phyloP scores from a whole-genome alignment of 805 yeast species.

The Saturnispora galanensis region DNA sequence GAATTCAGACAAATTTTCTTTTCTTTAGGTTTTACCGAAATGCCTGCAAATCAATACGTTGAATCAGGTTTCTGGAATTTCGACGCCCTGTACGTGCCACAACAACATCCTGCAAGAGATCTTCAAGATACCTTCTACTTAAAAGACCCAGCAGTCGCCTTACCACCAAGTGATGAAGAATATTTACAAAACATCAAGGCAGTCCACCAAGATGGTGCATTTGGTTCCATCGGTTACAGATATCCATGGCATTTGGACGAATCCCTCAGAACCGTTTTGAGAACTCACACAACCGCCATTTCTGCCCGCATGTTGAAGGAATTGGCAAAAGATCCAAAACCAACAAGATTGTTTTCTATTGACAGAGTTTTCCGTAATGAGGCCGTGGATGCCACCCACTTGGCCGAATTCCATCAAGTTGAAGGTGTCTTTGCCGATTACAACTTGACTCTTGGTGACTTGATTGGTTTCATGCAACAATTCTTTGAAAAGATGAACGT shows the following conservation, averaged over 20 bases:
- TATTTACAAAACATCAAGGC: conserved; percentile 70
- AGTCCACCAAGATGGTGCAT: conserved; percentile 85
- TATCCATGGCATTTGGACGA: conserved; percentile 95
- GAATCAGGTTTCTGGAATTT: conserved; percentile 99
- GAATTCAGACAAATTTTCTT: conserved; percentile 97
- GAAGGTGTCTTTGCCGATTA: conserved; percentile 99
- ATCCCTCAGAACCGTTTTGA: conserved; percentile 80
- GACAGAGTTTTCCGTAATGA: conserved; percentile 99
- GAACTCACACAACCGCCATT: conserved; percentile 97
- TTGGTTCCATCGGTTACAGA: conserved; percentile 95
- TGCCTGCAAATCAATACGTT: conserved; percentile 98
- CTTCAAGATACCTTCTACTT: conserved; percentile 96
- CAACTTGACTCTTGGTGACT: conserved; percentile 86
- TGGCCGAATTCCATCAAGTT: conserved; percentile 98
- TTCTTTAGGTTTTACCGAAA: conserved; percentile 95
- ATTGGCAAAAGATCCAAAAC: conserved; percentile 81
- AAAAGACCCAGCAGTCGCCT: conserved; percentile 82
- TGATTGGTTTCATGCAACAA: conserved; percentile 96
- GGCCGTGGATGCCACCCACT: conserved; percentile 98
- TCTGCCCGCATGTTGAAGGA: conserved; percentile 81
- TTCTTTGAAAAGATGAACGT: conserved; percentile 98
- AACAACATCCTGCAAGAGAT: conserved; percentile 99
- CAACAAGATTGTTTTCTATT: conserved; percentile 86
- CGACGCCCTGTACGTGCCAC: conserved; percentile 93
- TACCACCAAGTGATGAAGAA: conserved; percentile 68